These are phyloP conservation scores for Paracoccidioides brasiliensis DNA, from an alignment of 2,329 filamentous ascomycete species.

Conservation along the genomic window DNA sequence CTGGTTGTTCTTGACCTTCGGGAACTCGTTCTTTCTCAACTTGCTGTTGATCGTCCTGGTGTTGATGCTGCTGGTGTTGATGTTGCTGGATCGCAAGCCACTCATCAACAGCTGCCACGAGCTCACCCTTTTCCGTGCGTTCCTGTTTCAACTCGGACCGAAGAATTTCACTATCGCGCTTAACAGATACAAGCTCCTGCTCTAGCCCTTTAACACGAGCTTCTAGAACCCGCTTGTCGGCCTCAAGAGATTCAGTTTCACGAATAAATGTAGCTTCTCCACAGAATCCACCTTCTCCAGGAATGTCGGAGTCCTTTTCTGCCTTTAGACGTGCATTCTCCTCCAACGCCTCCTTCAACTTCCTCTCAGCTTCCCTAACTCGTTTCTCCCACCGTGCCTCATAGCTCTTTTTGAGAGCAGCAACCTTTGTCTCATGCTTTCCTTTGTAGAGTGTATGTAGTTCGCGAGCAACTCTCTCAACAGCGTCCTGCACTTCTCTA, in stretches of 20 bases:
- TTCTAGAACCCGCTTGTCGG: slow-evolving; percentile 54
- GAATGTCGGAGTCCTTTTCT: slow-evolving; percentile 53
- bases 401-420: slow-evolving; percentile 69
- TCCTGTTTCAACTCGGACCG: slow-evolving; percentile 44
- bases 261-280: slow-evolving; percentile 34
- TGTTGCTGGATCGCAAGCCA: slow-evolving; percentile 31
- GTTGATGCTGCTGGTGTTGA: slow-evolving; percentile 5
- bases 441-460: slow-evolving; percentile 88
- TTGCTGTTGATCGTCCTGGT: slow-evolving; percentile 5
- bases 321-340: slow-evolving; percentile 64
- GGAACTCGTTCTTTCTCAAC: background rate
- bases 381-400: slow-evolving; percentile 84
- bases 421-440: slow-evolving; percentile 94
- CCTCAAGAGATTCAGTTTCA: slow-evolving; percentile 49
- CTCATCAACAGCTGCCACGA: slow-evolving; percentile 36
- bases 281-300: slow-evolving; percentile 33
- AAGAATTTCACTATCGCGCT: slow-evolving; percentile 54
- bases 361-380: slow-evolving; percentile 61
- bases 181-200: slow-evolving; percentile 56
- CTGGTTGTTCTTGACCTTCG: background rate
- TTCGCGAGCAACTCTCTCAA: slow-evolving; percentile 87
- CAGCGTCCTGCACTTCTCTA: slow-evolving; percentile 65
- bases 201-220: slow-evolving; percentile 64
- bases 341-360: slow-evolving; percentile 53
- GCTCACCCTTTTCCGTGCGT: slow-evolving; percentile 37